Percentiles rank a stretch among this genome's conserved stretches.
phyloP scores from a whole-genome alignment of 441 rosid species.

The Pelargonium citronellum region DNA sequence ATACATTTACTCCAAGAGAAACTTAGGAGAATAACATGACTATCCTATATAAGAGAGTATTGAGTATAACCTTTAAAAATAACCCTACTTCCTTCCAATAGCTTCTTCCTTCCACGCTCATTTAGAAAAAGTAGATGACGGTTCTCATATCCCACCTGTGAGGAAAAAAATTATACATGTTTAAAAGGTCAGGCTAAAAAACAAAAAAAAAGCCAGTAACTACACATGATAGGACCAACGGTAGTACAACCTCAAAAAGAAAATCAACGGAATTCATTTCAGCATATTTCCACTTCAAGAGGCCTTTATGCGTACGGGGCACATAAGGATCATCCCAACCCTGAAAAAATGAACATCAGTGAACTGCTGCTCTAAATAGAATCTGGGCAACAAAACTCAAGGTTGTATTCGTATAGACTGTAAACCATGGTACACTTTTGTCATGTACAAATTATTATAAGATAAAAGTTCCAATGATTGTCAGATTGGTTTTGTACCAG shows the following conservation, averaged over 20 bases:
- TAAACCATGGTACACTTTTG: no score
- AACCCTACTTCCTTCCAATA: constrained; percentile 71
- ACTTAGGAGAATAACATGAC: not conserved
- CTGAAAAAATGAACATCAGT: constrained; percentile 29
- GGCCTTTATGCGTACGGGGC: constrained; percentile 93
- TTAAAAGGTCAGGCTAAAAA: constrained; percentile 15
- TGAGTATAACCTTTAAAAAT: constrained; percentile 56
- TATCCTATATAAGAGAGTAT: not conserved
- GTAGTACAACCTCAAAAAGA: constrained; percentile 60
- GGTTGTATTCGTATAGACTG: no score
- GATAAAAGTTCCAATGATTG: no score
- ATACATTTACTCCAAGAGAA: no score
- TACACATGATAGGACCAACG: constrained; percentile 7
- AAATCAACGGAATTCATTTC: constrained; percentile 93
- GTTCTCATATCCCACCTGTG: constrained; percentile 56
- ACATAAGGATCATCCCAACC: constrained; percentile 99
- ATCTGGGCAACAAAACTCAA: not conserved
- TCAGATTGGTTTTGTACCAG: no score
- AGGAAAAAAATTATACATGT: constrained; percentile 13
- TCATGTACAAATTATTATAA: no score
- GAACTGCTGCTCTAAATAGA: no score
- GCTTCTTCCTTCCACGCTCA: constrained; percentile 82
- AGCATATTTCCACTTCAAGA: constrained; percentile 96
- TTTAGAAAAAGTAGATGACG: constrained; percentile 51
- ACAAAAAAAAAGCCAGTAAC: not conserved